Evolutionary conservation across 179 eudicot genomes (phyloP), one percentile per base, ranked within the genome.

Genomic region (Silene noctiflora): DNA sequence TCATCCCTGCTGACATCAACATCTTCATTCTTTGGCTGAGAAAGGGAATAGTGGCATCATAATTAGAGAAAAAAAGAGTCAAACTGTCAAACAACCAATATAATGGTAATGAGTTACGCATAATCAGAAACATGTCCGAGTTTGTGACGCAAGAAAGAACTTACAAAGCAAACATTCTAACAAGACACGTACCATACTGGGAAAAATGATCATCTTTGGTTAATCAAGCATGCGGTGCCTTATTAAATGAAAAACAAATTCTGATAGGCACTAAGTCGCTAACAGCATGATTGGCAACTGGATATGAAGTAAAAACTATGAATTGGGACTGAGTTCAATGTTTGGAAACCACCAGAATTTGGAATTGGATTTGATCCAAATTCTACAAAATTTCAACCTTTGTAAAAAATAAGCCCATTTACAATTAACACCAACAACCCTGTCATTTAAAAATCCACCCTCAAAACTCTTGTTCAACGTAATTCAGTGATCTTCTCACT

Each of bases 11-110:
- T 89, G 80, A 86, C 82, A 78, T 85, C 92, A 78, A 84, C 84
- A 73, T 88, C 99, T 75, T 93, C 99, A 67, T 83, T 84, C 76
- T 88, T 92, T 14, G 94, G 84, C 97, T 91, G 86, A 71, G 46
- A 70, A 69, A 16, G 22, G 63, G 24, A 12, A 69, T 25, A 69
- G 20, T 63, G 21, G 25, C 19, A 24, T 42, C 17, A 69, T 42
- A 69, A 4, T 20, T 42, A 44, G 56, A 69, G 14, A 51, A 24
- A 27, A 51, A 39, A 55, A 16, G 60, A 11, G 24, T 31, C 25
- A 55, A 59, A 56, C 66, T 48, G 55, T 67, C 20, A 71, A 51
- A 12, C 71, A 76, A 69, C 24, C 75, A 71, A 82, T 10, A 69
- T 42, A 6, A 22, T 48, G 72, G 56, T 21, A 42, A 39, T n/a